Conservation (phyloP, 2,329 filamentous ascomycete genomes). For the Pseudopyricularia cyperi region DNA sequence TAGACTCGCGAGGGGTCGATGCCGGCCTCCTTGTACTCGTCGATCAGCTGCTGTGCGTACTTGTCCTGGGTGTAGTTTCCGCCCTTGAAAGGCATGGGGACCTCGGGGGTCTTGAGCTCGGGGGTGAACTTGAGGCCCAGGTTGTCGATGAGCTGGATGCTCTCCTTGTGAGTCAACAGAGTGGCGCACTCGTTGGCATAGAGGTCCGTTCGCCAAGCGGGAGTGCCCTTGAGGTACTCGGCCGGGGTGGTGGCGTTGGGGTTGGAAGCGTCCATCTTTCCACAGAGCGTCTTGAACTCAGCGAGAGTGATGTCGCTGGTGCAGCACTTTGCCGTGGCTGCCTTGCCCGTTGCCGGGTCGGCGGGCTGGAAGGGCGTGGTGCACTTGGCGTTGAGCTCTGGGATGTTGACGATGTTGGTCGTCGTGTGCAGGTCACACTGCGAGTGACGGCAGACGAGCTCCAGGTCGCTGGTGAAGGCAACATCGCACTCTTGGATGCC, state of each 20-base stretch:
- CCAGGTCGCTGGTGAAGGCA: constrained; percentile 48
- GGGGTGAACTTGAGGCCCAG: constrained; percentile 7
- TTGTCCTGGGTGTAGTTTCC: constrained; percentile 48
- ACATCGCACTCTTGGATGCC: constrained; percentile 58
- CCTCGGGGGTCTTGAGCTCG: constrained; percentile 23
- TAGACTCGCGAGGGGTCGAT: constrained; percentile 43
- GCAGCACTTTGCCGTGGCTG: constrained; percentile 54
- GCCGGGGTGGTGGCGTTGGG: constrained; percentile 40
- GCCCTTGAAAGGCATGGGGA: constrained; percentile 56
- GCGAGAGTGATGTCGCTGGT: constrained; percentile 56
- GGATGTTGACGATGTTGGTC: constrained; percentile 50
- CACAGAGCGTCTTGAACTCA: constrained; percentile 56
- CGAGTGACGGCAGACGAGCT: constrained; percentile 56
- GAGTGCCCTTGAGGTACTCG: constrained; percentile 45
- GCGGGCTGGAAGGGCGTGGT: constrained; percentile 47
- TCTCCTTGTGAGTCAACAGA: constrained; percentile 5
- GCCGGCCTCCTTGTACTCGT: constrained; percentile 40
- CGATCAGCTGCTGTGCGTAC: constrained; percentile 52
- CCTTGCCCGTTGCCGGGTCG: constrained; percentile 22
- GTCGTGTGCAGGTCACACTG: constrained; percentile 58
- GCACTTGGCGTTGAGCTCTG: constrained; percentile 52
- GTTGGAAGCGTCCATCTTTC: constrained; percentile 57
- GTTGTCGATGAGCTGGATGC: constrained; percentile 4
- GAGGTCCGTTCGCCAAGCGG: constrained; percentile 50
- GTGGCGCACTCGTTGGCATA: constrained; percentile 29